Evolutionary conservation across 1,284 basidiomycete species (phyloP), one percentile per base, ranked within the genome.

Genomic region (Rugosomyces carneus): DNA sequence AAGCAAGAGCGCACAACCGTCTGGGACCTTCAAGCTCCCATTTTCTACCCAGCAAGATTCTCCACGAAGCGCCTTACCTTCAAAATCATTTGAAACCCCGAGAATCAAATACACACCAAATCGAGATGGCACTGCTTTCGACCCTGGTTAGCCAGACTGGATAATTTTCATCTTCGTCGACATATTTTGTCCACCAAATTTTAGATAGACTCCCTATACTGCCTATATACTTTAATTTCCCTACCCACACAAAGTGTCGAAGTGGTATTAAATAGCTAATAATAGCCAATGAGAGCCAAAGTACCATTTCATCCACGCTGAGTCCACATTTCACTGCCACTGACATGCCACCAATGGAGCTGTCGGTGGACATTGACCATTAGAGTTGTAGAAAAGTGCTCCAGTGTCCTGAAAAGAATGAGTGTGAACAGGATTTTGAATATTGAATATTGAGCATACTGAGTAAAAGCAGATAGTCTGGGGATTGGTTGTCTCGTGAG

Each of bases 31-130:
- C 45, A 76, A 73, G 54, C 55, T 72, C 32, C 60, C 68, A 32
- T 51, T 60, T 11, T 55, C 61, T 20, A 55, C 64, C 19, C 57
- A 57, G 21, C 61, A 63, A 35, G 72, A 76, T 37, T 60, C 65
- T n/a, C 72, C 80, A 5, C 73, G 73, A 38, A 81, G 75, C 54
- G 78, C 81, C 20, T 63, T 75, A 44, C 71, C 76, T n/a, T 67
- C 70, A 21, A 76, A 75, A 46, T 65, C 68, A 20, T 79, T 81
- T 53, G 72, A 70, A 47, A 56, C 75, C 36, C 60, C 71, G 16
- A 51, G 47, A 27, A 52, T 57, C 23, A 57, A 54, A 48, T 55
- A 44, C 19, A 9, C 43, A 13, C 50, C 49, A 53, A 50, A 55
- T 43, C 57, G 53, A 44, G 61, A 63, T 44, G 40, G 52, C 38